phyloP scores from a whole-genome alignment of 371 early-diverging fungal genomes.

The Rhizomucor pusillus region DNA sequence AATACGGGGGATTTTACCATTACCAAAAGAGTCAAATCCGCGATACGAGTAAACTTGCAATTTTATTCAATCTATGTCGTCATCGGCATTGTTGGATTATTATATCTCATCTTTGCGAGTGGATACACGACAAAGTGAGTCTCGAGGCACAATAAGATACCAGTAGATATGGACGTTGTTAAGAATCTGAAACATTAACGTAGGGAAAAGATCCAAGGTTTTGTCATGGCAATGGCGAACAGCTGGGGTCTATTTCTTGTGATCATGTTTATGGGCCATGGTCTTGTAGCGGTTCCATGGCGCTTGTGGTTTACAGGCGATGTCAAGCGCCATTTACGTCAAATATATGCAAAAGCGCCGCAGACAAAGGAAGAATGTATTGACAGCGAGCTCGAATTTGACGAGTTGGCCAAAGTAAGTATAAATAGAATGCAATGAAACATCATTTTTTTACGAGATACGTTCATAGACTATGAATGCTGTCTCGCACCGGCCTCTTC shows the following conservation, averaged over 20 bases:
- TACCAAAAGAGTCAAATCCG: constrained; percentile 59
- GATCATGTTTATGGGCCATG: constrained; percentile 89
- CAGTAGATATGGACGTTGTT: background rate
- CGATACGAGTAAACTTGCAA: constrained; percentile 75
- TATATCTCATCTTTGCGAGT: constrained; percentile 70
- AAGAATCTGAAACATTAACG: background rate
- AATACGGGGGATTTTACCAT: constrained; percentile 83
- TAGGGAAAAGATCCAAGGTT: constrained; percentile 69
- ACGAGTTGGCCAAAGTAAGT: constrained; percentile 63
- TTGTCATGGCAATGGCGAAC: constrained; percentile 91
- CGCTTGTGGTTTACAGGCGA: constrained; percentile 77
- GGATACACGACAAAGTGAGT: constrained; percentile 40
- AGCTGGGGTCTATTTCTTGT: constrained; percentile 90
- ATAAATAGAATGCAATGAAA: background rate
- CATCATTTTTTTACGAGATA: background rate
- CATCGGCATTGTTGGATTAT: constrained; percentile 61
- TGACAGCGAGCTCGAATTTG: constrained; percentile 72
- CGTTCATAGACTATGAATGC: constrained; percentile 29
- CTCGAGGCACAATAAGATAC: background rate
- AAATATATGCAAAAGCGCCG: constrained; percentile 68
- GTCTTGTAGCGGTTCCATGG: constrained; percentile 87
- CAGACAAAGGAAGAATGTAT: constrained; percentile 72
- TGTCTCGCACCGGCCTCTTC: constrained; percentile 21
- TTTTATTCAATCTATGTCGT: constrained; percentile 63
- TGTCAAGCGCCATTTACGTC: constrained; percentile 56